Conservation (phyloP, 2,329 filamentous ascomycete species). For the Cytospora piceae region DNA sequence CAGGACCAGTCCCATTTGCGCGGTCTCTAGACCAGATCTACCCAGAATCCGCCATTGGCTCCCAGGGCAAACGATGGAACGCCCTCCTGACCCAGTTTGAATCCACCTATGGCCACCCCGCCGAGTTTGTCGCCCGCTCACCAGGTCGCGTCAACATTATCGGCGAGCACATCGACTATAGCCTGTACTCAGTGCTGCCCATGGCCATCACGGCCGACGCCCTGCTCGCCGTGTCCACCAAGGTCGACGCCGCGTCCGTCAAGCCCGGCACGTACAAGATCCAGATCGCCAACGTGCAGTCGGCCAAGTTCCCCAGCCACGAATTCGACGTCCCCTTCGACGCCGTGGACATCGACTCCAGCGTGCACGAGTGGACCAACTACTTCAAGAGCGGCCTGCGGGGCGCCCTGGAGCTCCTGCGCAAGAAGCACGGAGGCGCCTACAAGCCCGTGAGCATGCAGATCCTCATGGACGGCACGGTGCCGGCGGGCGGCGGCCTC, state of each 20-base stretch:
- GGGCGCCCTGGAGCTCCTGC: conserved; percentile 78
- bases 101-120: conserved; percentile 67
- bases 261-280: conserved; percentile 64
- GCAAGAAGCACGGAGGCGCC: conserved; percentile 62
- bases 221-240: conserved; percentile 74
- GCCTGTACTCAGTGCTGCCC: conserved; percentile 90
- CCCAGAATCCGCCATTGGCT: conserved; percentile 68
- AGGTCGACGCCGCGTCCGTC: conserved; percentile 49
- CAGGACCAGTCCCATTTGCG: conserved; percentile 71
- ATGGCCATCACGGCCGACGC: conserved; percentile 95
- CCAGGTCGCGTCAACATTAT: conserved; percentile 98
- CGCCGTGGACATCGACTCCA: conserved; percentile 79
- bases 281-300: conserved; percentile 78
- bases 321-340: conserved; percentile 72
- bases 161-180: conserved; percentile 99
- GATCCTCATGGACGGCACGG: conserved; percentile 86
- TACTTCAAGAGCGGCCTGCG: conserved; percentile 94
- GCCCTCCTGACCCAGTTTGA: conserved; percentile 73
- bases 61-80: conserved; percentile 77
- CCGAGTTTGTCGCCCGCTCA: conserved; percentile 84
- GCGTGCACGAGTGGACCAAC: conserved; percentile 91
- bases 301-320: conserved; percentile 72
- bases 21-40: conserved; percentile 82
- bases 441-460: conserved; percentile 80
- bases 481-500: conserved; percentile 88